These are phyloP conservation scores for Terana coerulea DNA, from an alignment of 768 basidiomycete genomes.

Conservation along the genomic window DNA sequence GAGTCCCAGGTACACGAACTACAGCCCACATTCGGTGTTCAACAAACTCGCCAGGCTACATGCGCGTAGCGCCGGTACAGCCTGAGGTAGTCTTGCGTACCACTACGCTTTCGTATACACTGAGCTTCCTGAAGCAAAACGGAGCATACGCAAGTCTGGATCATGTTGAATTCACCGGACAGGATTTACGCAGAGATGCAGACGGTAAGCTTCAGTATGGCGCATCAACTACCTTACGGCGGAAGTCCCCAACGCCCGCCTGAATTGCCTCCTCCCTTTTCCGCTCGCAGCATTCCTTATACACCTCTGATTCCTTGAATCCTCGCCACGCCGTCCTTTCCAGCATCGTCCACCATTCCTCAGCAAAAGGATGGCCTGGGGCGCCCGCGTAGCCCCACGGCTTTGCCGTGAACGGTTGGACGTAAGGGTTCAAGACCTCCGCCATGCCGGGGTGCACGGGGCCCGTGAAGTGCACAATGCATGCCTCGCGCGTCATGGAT, in stretches of 20 bases:
- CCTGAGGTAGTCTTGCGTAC: no score
- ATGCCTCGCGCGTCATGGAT: slow-evolving; percentile 34
- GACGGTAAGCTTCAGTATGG: no score
- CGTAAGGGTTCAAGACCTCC: slow-evolving; percentile 44
- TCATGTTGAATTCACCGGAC: no score
- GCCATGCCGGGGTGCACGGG: slow-evolving; percentile 44
- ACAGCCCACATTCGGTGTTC: no score
- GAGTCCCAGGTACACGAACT: no score
- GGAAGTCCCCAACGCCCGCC: background rate
- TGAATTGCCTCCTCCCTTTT: slow-evolving; percentile 16
- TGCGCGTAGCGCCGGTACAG: no score
- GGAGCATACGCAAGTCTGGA: no score
- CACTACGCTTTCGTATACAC: no score
- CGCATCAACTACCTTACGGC: background rate
- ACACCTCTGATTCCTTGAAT: slow-evolving; percentile 24
- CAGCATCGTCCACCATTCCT: slow-evolving; percentile 43
- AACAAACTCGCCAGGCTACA: no score
- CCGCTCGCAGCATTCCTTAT: slow-evolving; percentile 16
- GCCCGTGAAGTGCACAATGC: slow-evolving; percentile 57
- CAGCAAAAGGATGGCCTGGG: slow-evolving; percentile 45
- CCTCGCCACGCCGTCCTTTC: slow-evolving; percentile 43
- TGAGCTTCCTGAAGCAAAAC: no score
- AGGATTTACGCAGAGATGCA: no score
- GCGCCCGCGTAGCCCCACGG: slow-evolving; percentile 56
- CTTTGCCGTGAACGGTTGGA: slow-evolving; percentile 52